These are phyloP conservation scores for Sphagnum magellanicum DNA, from an alignment of 228 moss, liverwort and hornwort species.

Conservation along the genomic window DNA sequence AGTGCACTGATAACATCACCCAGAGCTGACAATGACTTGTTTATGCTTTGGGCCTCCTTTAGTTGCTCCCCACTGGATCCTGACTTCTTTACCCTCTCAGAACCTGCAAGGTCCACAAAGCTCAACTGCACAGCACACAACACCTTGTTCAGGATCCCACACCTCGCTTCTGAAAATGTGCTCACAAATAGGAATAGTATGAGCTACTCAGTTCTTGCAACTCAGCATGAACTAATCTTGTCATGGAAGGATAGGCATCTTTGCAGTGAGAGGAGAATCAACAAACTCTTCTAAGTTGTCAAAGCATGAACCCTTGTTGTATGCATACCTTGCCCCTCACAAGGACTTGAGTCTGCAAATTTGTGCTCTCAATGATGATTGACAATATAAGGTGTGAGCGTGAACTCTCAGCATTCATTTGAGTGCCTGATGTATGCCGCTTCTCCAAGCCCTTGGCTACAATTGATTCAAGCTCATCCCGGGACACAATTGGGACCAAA, in stretches of 20 bases:
- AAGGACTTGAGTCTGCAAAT: constrained; percentile 56
- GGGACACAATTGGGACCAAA: constrained; percentile 25
- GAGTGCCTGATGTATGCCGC: constrained; percentile 56
- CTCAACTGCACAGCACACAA: constrained; percentile 31
- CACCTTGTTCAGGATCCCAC: background rate
- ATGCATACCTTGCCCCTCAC: constrained; percentile 51
- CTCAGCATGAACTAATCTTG: too few relatives aligned
- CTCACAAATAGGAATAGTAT: background rate
- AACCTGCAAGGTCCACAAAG: constrained; percentile 61
- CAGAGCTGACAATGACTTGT: constrained; percentile 55
- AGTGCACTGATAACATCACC: constrained; percentile 61
- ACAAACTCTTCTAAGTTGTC: too few relatives aligned
- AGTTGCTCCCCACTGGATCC: constrained; percentile 60
- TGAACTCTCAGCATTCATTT: constrained; percentile 62
- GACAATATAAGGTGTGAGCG: constrained; percentile 62
- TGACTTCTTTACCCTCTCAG: constrained; percentile 53
- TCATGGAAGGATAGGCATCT: too few relatives aligned
- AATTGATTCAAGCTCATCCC: constrained; percentile 46
- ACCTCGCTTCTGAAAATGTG: background rate
- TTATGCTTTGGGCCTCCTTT: constrained; percentile 63
- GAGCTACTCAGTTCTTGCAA: too few relatives aligned
- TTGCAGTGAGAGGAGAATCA: too few relatives aligned
- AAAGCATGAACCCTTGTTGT: background rate
- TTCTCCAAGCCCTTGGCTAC: constrained; percentile 42
- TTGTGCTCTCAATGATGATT: constrained; percentile 57